These are phyloP conservation scores for Cladophialophora exuberans DNA, from an alignment of 2,329 filamentous ascomycete genomes.

Conservation along the genomic window DNA sequence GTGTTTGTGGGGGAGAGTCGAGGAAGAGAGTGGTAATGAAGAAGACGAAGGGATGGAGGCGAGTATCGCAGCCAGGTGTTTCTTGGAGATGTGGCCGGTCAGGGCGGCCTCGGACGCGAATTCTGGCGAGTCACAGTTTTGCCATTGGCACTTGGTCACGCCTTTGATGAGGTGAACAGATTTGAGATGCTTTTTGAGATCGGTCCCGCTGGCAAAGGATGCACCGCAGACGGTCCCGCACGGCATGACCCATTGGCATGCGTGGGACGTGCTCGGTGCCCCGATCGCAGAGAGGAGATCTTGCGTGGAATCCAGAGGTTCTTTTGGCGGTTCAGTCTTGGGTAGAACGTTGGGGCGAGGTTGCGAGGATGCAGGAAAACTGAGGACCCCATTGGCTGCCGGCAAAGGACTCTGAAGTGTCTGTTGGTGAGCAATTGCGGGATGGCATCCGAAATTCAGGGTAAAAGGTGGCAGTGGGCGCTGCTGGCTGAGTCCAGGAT, in stretches of 20 bases:
- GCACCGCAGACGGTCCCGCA: constrained; percentile 33
- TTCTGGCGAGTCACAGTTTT: constrained; percentile 28
- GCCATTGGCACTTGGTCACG: constrained; percentile 31
- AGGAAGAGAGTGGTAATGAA: background rate
- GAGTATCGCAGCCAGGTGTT: constrained; percentile 31
- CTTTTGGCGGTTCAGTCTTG: background rate
- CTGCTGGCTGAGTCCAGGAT: constrained; percentile 15
- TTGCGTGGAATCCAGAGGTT: constrained; percentile 17
- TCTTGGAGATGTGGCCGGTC: constrained; percentile 35
- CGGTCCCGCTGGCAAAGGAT: constrained; percentile 29
- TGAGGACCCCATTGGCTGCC: background rate
- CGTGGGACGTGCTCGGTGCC: constrained; percentile 19
- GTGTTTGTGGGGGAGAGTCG: constrained; percentile 10
- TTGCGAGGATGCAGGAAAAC: background rate
- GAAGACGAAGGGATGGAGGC: constrained; percentile 7
- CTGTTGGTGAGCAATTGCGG: constrained; percentile 28
- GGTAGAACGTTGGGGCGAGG: background rate
- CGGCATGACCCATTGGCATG: constrained; percentile 35
- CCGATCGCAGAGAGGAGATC: constrained; percentile 17
- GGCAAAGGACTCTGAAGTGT: background rate
- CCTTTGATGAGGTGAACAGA: constrained; percentile 32
- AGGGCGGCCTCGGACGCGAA: constrained; percentile 34
- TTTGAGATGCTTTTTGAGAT: constrained; percentile 35
- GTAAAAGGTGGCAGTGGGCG: constrained; percentile 23
- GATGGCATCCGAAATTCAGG: constrained; percentile 29